These are phyloP conservation scores for Russula sp. DNA, from an alignment of 768 basidiomycete species.

Conservation along the genomic window DNA sequence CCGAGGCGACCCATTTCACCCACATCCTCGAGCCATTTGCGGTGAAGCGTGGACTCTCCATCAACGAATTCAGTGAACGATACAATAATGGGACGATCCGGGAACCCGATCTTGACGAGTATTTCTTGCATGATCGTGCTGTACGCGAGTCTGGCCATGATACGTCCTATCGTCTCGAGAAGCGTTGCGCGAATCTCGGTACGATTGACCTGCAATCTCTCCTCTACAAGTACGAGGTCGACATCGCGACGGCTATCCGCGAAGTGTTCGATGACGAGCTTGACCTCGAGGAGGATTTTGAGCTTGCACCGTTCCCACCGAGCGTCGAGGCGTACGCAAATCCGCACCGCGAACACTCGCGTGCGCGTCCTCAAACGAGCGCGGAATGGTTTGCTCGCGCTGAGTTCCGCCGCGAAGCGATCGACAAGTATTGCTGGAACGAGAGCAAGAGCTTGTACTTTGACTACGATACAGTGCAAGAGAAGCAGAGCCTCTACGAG, in stretches of 20 bases:
- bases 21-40: conserved; percentile 96
- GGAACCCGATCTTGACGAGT: conserved; percentile 90
- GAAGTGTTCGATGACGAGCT: conserved; percentile 93
- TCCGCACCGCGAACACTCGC: conserved; percentile 52
- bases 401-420: conserved; percentile 70
- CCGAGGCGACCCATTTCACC: conserved; percentile 97
- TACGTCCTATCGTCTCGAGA: conserved; percentile 95
- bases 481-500: conserved; percentile 91
- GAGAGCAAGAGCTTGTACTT: conserved; percentile 91
- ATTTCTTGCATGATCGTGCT: conserved; percentile 94
- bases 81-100: conserved; percentile 81
- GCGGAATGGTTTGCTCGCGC: conserved; percentile 93
- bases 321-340: conserved; percentile 62
- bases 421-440: conserved; percentile 96
- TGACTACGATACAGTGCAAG: conserved; percentile 90
- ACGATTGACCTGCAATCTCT: conserved; percentile 95
- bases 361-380: conserved; percentile 55
- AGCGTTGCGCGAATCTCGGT: conserved; percentile 92
- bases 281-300: conserved; percentile 88
- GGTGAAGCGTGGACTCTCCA: conserved; percentile 81
- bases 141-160: conserved; percentile 97
- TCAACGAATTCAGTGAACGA: conserved; percentile 93
- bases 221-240: conserved; percentile 97
- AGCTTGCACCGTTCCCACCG: conserved; percentile 87
- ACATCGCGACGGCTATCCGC: conserved; percentile 95